Percentiles rank a stretch among this genome's conserved stretches.
Evolutionary conservation across 2,329 filamentous ascomycete genomes (phyloP).

Genomic region (Ascochyta koolunga): DNA sequence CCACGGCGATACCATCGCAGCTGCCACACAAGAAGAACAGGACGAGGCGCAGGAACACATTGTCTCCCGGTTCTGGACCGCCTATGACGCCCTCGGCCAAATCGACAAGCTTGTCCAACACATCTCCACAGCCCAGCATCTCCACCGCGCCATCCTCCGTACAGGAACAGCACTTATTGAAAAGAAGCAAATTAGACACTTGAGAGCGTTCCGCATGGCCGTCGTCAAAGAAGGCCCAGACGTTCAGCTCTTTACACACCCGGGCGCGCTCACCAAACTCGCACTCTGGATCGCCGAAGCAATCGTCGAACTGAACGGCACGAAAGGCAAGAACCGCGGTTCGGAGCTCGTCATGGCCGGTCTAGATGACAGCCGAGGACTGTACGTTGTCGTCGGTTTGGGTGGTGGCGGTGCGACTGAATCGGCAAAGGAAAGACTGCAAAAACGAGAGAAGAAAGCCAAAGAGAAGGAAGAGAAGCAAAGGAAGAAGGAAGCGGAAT

Average conservation of each 20-base stretch:
- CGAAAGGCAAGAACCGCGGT: conserved; percentile 71
- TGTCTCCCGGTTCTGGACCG: conserved; percentile 62
- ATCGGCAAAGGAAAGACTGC: conserved; percentile 63
- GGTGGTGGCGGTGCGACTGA: conserved; percentile 80
- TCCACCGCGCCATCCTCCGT: conserved; percentile 90
- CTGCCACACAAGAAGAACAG: conserved; percentile 27
- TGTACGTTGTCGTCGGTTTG: conserved; percentile 92
- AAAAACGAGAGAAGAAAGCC: conserved; percentile 70
- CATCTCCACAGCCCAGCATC: conserved; percentile 82
- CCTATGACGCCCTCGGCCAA: conserved; percentile 61
- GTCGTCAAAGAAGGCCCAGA: conserved; percentile 96
- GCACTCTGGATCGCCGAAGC: conserved; percentile 95
- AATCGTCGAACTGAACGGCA: conserved; percentile 82
- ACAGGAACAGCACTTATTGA: conserved; percentile 90
- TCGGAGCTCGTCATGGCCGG: conserved; percentile 90
- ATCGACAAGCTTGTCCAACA: conserved; percentile 76
- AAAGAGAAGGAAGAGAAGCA: conserved; percentile 57
- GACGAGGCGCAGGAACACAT: conserved; percentile 53
- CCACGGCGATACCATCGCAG: conserved; percentile 30
- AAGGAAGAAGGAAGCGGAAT: conserved; percentile 65
- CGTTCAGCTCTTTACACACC: conserved; percentile 88
- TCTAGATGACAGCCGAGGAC: conserved; percentile 81
- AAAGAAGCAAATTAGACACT: conserved; percentile 91
- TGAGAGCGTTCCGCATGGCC: conserved; percentile 91
- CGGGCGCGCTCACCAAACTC: conserved; percentile 89